phyloP scores from a whole-genome alignment of 139 green algal genomes.

The Astrephomene gubernaculifera region DNA sequence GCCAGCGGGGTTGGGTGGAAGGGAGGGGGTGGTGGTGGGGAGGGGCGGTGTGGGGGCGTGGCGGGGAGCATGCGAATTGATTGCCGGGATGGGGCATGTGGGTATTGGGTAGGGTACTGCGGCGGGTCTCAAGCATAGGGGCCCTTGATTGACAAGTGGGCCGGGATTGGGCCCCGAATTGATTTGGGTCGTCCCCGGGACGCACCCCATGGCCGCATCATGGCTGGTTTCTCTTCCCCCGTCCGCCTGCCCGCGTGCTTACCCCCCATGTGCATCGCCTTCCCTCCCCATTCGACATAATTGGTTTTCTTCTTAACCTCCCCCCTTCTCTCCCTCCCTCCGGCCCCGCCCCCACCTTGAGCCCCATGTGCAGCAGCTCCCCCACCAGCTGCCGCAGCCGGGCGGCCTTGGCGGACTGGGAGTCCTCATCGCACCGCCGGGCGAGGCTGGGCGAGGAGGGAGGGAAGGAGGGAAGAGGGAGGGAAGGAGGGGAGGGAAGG shows the following conservation, averaged over 20 bases:
- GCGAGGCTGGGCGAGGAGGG: conserved; percentile 6
- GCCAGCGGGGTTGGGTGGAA: not conserved
- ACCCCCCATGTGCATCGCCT: not conserved
- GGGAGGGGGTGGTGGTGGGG: not conserved
- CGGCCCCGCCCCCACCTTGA: not conserved
- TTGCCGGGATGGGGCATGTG: not conserved
- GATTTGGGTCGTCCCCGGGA: not conserved
- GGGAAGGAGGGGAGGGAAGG: too few species aligned
- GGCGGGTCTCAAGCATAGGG: too few species aligned
- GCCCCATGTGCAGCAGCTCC: not conserved
- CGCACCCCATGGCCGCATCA: not conserved
- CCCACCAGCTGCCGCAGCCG: not conserved
- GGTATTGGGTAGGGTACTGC: too few species aligned
- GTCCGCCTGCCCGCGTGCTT: not conserved
- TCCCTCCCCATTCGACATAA: too few species aligned
- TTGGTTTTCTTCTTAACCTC: too few species aligned
- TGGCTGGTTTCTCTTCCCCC: not conserved
- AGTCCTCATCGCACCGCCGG: conserved; percentile 17
- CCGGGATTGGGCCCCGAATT: not conserved
- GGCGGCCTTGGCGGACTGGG: not conserved
- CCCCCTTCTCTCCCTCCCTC: not conserved
- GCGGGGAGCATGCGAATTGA: not conserved
- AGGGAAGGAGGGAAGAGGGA: too few species aligned
- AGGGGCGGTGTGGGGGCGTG: not conserved
- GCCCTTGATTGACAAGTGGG: too few species aligned